A percentile compares a stretch with the other conserved stretches of the same genome.
These are phyloP conservation scores for Penicillium cosmopolitanum DNA, from an alignment of 495 filamentous ascomycete genomes.

Conservation along the genomic window DNA sequence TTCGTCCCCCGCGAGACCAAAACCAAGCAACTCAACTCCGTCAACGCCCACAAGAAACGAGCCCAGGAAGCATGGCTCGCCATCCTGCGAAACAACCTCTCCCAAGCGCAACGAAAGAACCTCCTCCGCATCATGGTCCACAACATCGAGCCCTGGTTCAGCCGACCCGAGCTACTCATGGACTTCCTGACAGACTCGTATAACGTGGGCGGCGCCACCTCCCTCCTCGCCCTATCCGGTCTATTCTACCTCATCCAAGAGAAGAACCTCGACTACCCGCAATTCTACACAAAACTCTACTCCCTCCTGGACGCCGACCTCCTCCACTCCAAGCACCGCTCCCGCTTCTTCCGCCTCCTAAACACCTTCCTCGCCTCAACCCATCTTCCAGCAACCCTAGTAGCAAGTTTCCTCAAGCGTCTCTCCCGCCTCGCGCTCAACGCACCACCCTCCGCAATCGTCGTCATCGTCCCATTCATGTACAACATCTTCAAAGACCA, in stretches of 20 bases:
- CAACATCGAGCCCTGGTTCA: constrained; percentile 86
- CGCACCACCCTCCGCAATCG: constrained; percentile 85
- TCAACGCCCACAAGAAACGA: constrained; percentile 50
- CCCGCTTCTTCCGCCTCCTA: constrained; percentile 88
- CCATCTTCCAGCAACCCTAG: constrained; percentile 86
- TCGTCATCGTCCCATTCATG: constrained; percentile 85
- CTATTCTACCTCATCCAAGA: constrained; percentile 93
- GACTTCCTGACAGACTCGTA: constrained; percentile 96
- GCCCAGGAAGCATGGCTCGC: constrained; percentile 86
- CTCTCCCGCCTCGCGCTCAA: constrained; percentile 79
- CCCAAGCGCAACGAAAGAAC: constrained; percentile 73
- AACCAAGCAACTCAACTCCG: constrained; percentile 50
- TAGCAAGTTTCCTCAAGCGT: constrained; percentile 95
- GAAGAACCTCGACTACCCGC: constrained; percentile 93
- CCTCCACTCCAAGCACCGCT: constrained; percentile 91
- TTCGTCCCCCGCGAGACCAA: constrained; percentile 69
- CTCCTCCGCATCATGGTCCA: constrained; percentile 73
- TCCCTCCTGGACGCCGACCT: constrained; percentile 82
- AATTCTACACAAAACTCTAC: constrained; percentile 93
- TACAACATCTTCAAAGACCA: constrained; percentile 95
- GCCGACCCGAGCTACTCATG: constrained; percentile 84
- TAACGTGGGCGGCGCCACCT: constrained; percentile 79
- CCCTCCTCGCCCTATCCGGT: constrained; percentile 86
- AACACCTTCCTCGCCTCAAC: constrained; percentile 91
- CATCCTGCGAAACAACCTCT: constrained; percentile 67